A percentile compares a stretch with the other conserved stretches of the same genome.
Conservation (phyloP, 371 early-diverging fungal genomes). For the Rhizopus delemar region DNA sequence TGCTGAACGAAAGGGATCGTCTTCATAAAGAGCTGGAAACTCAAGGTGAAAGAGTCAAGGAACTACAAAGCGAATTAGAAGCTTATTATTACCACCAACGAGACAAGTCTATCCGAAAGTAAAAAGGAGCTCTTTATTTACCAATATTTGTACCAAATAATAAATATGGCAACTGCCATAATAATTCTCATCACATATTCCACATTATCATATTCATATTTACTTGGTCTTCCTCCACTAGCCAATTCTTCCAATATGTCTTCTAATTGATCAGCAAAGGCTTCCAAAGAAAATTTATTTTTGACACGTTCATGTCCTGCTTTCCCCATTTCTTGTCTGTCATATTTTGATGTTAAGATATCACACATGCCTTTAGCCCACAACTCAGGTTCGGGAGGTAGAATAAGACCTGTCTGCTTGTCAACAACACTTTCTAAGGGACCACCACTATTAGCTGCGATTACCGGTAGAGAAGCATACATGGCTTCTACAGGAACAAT, state of each 20-base stretch:
- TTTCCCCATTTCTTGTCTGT: conserved; percentile 57
- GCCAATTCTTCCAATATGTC: conserved; percentile 48
- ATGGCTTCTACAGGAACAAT: conserved; percentile 96
- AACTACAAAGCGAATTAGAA: conserved; percentile 84
- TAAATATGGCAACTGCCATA: conserved; percentile 22
- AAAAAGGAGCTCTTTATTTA: conserved; percentile 6
- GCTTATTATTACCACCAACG: conserved; percentile 44
- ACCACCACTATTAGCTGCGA: conserved; percentile 88
- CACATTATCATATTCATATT: conserved; percentile 22
- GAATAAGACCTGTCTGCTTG: conserved; percentile 76
- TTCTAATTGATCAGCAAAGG: conserved; percentile 73
- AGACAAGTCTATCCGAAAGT: conserved; percentile 37
- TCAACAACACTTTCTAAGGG: conserved; percentile 80
- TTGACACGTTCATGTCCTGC: conserved; percentile 66
- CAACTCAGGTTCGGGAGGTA: conserved; percentile 56
- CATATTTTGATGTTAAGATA: conserved; percentile 40
- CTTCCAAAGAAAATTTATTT: conserved; percentile 63
- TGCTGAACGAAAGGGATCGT: conserved; percentile 93
- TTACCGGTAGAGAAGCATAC: conserved; percentile 84
- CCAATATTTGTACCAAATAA: conserved; percentile 27
- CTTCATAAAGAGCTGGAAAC: conserved; percentile 94
- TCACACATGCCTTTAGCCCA: conserved; percentile 69
- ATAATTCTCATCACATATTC: conserved; percentile 28
- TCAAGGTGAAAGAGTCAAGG: conserved; percentile 87
- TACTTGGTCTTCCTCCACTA: conserved; percentile 24